Evolutionary conservation across 2,329 filamentous ascomycete species (phyloP), one percentile per base, ranked within the genome.

Genomic region (Chaetomium sp.): DNA sequence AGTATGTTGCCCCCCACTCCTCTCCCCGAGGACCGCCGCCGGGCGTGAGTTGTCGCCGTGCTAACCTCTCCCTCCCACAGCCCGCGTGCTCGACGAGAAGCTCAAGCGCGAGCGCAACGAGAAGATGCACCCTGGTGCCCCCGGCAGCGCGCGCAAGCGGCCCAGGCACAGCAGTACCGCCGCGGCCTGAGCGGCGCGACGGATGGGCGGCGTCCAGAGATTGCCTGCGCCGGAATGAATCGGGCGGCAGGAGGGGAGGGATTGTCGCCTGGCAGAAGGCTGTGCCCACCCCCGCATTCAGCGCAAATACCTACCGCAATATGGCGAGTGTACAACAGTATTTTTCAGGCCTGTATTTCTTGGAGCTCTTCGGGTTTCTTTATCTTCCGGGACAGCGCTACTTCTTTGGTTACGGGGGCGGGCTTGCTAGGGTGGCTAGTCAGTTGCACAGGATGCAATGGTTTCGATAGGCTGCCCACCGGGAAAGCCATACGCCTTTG

Each of bases 11-110:
- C 3, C 27, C 3, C 27, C 27, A 29, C 27, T 6, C 27, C 27
- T 8, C 25, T 16, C 16, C 27, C 19, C 29, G 4, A 29, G 3
- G 23, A 1, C 35, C 54, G 47, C 29, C 21, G 49, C 27, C 12
- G 12, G 35, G 8, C 42, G 8, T 25, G 8, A 5, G 5, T n/a
- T 5, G 29, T 9, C 4, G n/a, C 13, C 3, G 38, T 68, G 61
- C 70, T 73, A 62, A 74, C 67, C 57, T 29, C 50, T 31, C 5
- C 8, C 12, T 21, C 16, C 16, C 16, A 53, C 72, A 88, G 85
- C 85, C 19, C 85, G 85, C 65, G 85, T 89, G 23, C 76, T 88
- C 75, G 85, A 88, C 78, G 83, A 88, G 74, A 88, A 88, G 76
- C 83, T 88, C 80, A 87, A 85, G 81, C 79, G 85, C 70, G 86